Conservation (phyloP, 371 early-diverging fungal genomes). For the Globomyces sp. region DNA sequence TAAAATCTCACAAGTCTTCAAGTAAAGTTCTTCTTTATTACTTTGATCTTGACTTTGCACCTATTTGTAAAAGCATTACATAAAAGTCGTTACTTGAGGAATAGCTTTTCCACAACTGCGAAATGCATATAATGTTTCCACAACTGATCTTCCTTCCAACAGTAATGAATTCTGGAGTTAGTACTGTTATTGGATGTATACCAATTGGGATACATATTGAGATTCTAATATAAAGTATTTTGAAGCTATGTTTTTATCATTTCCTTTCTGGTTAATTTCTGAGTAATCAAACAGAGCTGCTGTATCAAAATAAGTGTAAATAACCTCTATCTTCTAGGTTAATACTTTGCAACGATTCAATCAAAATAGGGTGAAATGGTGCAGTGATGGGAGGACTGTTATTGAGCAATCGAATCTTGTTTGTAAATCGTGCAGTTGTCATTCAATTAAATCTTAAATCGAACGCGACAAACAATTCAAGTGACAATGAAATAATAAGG, state of each 20-base stretch:
- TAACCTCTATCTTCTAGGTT: conserved; percentile 27
- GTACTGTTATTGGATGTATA: not conserved
- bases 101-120: conserved; percentile 44
- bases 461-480: too few species aligned
- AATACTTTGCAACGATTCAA: conserved; percentile 20
- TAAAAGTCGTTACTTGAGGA: conserved; percentile 33
- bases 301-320: too few species aligned
- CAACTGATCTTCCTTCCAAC: conserved; percentile 31
- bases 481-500: too few species aligned
- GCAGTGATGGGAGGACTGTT: conserved; percentile 5
- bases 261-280: not conserved
- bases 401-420: not conserved
- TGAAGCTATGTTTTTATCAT: conserved; percentile 16
- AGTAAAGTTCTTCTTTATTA: conserved; percentile 34
- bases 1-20: conserved; percentile 33
- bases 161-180: conserved; percentile 32
- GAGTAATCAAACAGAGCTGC: too few species aligned
- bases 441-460: too few species aligned
- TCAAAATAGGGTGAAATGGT: conserved; percentile 6
- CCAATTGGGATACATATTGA: conserved; percentile 32
- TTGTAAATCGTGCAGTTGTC: not conserved
- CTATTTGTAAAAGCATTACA: conserved; percentile 16
- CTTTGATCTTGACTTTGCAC: conserved; percentile 39
- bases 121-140: conserved; percentile 44
- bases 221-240: conserved; percentile 38